Base-by-base conservation (phyloP, 306 rosid genomes). In the Trichosanthes truncata region DNA sequence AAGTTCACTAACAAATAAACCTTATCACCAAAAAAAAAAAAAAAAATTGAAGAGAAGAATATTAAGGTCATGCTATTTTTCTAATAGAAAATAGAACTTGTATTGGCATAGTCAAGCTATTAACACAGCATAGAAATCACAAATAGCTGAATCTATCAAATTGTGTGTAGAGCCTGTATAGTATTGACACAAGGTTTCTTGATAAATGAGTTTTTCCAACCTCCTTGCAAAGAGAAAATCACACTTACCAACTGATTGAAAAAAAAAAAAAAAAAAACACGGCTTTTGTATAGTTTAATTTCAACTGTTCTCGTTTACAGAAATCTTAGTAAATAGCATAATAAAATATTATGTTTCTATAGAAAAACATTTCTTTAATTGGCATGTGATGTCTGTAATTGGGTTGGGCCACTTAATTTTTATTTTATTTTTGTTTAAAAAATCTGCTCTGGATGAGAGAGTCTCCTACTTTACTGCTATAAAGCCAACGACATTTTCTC, bases 1-100 rank as follows among this genome's bases (percentile, higher is more conserved):
- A 21, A 68, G 80, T 56, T 49, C 18, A 76, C 41, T 61, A 43
- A 78, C 77, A 67, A 48, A 71, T 46, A 48, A 86, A 83, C 59
- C 43, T 17, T 78, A 62, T 36, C 31, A 49, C 40, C 26, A 1
- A 20, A 17, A 40, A 69, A n/a, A n/a, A n/a, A 29, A 29, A 29
- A 29, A 29, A 29, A 29, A 29, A 29, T 29, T 29, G 33, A 29
- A 29, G 33, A 29, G 33, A n/a, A 67, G 43, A 35, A 20, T 20
- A 18, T n/a, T 25, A 53, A 68, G 74, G 23, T 4, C 51, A 21
- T 20, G 45, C 20, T 46, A n/a, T 25, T 13, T 31, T 69, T 52
- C 26, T 40, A 43, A 21, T 20, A 76, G 48, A 38, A 31, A 76
- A 40, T 13, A 6, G 48, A 52, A 52, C 17, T 43, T 11, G 36